Percentiles rank a stretch among this genome's conserved stretches.
These are phyloP conservation scores for Micractinium conductrix DNA, from an alignment of 139 green algal species.

Conservation along the genomic window DNA sequence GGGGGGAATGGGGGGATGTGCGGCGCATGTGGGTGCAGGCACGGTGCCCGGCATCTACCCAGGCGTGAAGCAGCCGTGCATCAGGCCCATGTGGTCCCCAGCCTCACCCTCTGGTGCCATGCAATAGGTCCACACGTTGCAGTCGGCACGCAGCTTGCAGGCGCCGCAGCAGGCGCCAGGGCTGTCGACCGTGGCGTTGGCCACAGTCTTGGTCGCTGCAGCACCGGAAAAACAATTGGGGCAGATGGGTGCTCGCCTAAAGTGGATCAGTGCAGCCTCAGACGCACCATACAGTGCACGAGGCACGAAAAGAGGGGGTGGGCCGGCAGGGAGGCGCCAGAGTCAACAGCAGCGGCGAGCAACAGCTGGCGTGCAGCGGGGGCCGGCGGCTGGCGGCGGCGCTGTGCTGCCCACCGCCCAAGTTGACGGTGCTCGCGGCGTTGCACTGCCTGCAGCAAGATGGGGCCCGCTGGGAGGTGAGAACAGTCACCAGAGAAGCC, in stretches of 20 bases:
- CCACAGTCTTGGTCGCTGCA: too few species aligned
- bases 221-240: too few species aligned
- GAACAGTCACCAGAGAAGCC: too few species aligned
- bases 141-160: conserved; percentile 6
- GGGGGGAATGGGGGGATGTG: neutral
- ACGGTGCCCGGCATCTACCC: neutral
- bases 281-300: neutral
- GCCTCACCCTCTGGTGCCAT: neutral
- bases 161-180: neutral
- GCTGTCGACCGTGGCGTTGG: neutral
- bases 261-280: too few species aligned
- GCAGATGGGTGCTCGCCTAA: too few species aligned
- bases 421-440: neutral
- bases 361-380: neutral
- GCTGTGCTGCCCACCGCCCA: neutral
- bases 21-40: neutral
- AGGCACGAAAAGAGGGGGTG: neutral
- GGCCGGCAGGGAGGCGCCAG: neutral
- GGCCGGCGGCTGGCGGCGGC: neutral
- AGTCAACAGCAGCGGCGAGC: neutral
- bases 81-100: neutral
- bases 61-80: neutral
- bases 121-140: conserved; percentile 7
- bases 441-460: conserved; percentile 13
- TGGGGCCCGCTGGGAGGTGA: too few species aligned